Conservation (phyloP, 495 filamentous ascomycete species). For the Pseudoneurospora amorphoporcata region DNA sequence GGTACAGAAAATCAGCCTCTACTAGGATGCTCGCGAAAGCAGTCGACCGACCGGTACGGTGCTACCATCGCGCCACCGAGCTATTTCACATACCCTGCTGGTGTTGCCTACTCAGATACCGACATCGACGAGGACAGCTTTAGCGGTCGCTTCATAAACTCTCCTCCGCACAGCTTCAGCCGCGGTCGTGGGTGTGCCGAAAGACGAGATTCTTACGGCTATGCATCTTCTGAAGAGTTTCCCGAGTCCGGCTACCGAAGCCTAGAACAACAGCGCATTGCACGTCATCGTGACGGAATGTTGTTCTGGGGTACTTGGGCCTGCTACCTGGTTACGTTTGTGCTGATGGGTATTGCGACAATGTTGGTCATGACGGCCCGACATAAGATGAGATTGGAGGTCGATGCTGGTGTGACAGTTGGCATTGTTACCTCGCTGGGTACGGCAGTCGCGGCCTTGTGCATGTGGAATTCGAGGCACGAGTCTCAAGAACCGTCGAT, state of each 20-base stretch:
- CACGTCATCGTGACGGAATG: constrained; percentile 33
- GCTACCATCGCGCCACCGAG: neutral
- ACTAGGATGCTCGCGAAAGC: constrained; percentile 12
- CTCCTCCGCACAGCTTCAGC: constrained; percentile 7
- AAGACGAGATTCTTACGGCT: constrained; percentile 15
- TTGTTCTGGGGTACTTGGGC: constrained; percentile 34
- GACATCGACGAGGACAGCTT: constrained; percentile 18
- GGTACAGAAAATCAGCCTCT: constrained; percentile 25
- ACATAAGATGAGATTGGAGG: constrained; percentile 42
- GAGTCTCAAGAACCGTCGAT: constrained; percentile 22
- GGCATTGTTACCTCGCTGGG: constrained; percentile 46
- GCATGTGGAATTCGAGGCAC: constrained; percentile 35
- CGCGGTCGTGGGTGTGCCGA: constrained; percentile 14
- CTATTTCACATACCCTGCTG: constrained; percentile 14
- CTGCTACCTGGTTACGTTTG: constrained; percentile 34
- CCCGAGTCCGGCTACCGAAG: constrained; percentile 28
- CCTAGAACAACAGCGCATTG: constrained; percentile 29
- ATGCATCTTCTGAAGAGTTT: constrained; percentile 24
- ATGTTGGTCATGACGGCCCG: constrained; percentile 44
- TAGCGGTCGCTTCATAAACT: constrained; percentile 13
- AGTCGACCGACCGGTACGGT: neutral
- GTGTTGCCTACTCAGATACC: constrained; percentile 13
- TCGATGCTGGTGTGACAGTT: constrained; percentile 50
- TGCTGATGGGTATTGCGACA: constrained; percentile 44
- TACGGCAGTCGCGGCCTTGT: constrained; percentile 44